Conservation (phyloP, 306 rosid species). For the Castanospermum australe region DNA sequence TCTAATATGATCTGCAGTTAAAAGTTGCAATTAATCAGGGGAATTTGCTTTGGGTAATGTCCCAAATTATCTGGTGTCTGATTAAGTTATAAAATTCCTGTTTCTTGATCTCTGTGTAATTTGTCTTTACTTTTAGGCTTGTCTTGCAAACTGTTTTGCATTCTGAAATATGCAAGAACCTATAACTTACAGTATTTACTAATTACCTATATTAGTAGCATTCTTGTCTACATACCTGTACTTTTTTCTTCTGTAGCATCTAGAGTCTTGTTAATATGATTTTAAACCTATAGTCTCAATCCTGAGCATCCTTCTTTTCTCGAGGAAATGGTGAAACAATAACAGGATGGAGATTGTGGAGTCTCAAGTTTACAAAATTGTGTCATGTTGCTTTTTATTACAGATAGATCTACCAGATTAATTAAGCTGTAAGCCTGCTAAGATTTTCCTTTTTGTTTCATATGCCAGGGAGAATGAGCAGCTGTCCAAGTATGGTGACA, state of each 20-base stretch:
- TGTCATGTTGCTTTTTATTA: not conserved
- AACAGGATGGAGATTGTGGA: not conserved
- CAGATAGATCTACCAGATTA: not conserved
- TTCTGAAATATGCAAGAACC: no score
- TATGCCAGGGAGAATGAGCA: constrained; percentile 80
- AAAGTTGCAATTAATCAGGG: not conserved
- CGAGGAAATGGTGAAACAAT: not conserved
- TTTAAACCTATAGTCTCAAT: not conserved
- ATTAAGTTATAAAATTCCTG: not conserved
- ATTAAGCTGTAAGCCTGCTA: not conserved
- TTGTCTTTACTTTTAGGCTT: not conserved
- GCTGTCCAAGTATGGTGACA: constrained; percentile 84
- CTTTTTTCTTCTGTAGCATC: not conserved
- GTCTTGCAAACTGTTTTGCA: not conserved
- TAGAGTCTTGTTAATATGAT: not conserved
- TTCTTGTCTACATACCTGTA: not conserved
- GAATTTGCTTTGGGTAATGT: not conserved
- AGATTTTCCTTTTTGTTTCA: constrained; percentile 15
- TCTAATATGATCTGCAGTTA: no score
- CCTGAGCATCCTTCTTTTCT: not conserved
- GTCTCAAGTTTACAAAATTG: not conserved
- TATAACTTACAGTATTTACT: not conserved
- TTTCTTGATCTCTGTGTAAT: not conserved
- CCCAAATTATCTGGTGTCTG: not conserved
- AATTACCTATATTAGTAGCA: not conserved